These are phyloP conservation scores for Bondarzewia mesenterica DNA, from an alignment of 1,284 basidiomycete genomes.

Conservation along the genomic window DNA sequence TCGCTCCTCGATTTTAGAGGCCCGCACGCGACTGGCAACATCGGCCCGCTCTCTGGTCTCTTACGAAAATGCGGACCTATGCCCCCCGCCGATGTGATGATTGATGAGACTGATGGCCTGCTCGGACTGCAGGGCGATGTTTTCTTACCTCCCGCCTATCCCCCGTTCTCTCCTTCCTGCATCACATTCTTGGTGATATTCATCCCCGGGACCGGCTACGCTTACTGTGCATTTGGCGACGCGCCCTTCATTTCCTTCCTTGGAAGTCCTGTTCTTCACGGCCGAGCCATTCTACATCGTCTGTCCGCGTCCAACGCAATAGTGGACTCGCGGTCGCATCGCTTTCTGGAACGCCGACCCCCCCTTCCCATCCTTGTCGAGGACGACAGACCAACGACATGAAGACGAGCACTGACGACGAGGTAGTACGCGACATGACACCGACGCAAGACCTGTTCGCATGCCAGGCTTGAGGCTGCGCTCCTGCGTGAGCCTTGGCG, in stretches of 20 bases:
- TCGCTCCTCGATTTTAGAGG: constrained; percentile 17
- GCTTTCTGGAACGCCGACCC: constrained; percentile 8
- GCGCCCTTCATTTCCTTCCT: constrained; percentile 14
- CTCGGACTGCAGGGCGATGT: constrained; percentile 48
- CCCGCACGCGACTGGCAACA: constrained; percentile 1
- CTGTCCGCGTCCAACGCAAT: constrained; percentile 9
- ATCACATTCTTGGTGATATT: constrained; percentile 11
- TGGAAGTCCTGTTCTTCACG: constrained; percentile 9
- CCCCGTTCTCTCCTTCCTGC: constrained; percentile 9
- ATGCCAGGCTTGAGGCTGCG: constrained; percentile 36
- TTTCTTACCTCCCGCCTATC: constrained; percentile 31
- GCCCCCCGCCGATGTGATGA: constrained; percentile 25
- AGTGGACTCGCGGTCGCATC: constrained; percentile 16
- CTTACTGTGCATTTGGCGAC: constrained; percentile 22
- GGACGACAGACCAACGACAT: constrained; percentile 28
- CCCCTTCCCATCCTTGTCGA: constrained; percentile 16
- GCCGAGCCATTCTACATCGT: constrained; percentile 17
- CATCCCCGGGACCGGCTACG: constrained; percentile 16
- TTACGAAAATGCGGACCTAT: constrained; percentile 24
- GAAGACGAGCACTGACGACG: constrained; percentile 33
- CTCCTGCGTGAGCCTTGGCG: constrained; percentile 34
- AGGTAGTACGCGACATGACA: constrained; percentile 46
- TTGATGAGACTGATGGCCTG: constrained; percentile 38
- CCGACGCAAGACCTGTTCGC: constrained; percentile 57
- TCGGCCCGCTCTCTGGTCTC: constrained; percentile 18